These are phyloP conservation scores for Trametes versicolor DNA, from an alignment of 1,284 basidiomycete genomes.

Conservation along the genomic window DNA sequence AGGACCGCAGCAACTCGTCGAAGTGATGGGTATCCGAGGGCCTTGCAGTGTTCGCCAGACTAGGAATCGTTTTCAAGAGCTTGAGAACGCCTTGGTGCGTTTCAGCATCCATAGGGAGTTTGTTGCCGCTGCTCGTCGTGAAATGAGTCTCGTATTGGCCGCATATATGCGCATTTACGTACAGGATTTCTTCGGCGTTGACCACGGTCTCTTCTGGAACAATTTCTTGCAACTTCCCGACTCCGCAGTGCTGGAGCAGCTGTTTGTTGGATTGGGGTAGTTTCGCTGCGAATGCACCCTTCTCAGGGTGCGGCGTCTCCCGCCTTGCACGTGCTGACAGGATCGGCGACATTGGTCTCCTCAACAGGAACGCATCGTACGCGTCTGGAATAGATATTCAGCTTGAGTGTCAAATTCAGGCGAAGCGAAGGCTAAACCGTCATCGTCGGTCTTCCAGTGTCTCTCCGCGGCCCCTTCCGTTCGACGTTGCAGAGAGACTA, in stretches of 20 bases:
- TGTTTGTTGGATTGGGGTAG: conserved; percentile 18
- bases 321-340: conserved; percentile 50
- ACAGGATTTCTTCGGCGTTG: conserved; percentile 32
- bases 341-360: conserved; percentile 51
- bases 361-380: conserved; percentile 37
- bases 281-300: background rate
- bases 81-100: conserved; percentile 34
- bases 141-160: background rate
- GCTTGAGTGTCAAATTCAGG: background rate
- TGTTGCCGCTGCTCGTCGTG: conserved; percentile 44
- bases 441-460: conserved; percentile 47
- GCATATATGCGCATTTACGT: conserved; percentile 13
- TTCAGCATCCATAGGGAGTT: conserved; percentile 44
- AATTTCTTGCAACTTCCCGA: conserved; percentile 18
- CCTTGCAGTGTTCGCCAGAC: conserved; percentile 10
- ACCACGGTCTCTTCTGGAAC: conserved; percentile 11
- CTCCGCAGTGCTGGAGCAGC: conserved; percentile 17
- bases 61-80: conserved; percentile 34
- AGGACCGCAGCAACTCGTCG: conserved; percentile 47
- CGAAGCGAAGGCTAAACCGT: conserved; percentile 26
- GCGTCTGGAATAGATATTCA: conserved; percentile 25
- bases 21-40: conserved; percentile 31
- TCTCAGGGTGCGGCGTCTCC: conserved; percentile 49
- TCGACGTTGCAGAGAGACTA: conserved; percentile 33
- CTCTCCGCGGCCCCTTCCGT: conserved; percentile 38